phyloP scores from a whole-genome alignment of 805 yeast species.

The Candida succiphila region DNA sequence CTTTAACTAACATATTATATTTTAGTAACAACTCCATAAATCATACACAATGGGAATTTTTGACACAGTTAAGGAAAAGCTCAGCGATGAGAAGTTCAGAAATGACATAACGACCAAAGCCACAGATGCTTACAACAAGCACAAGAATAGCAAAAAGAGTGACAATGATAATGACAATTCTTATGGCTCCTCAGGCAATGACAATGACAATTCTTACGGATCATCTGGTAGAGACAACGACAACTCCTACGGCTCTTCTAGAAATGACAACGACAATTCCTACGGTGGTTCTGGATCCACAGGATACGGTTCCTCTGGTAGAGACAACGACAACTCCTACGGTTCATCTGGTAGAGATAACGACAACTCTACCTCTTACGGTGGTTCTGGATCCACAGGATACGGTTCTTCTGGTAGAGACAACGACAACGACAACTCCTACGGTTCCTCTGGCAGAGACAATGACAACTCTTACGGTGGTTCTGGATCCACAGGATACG shows the following conservation, averaged over 20 bases:
- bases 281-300: conserved; percentile 16
- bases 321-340: conserved; percentile 16
- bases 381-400: conserved; percentile 12
- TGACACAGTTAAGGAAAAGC: conserved; percentile 29
- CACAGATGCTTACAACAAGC: conserved; percentile 17
- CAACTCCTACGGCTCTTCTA: conserved; percentile 18
- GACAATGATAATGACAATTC: conserved; percentile 10
- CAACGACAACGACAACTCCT: conserved; percentile 13
- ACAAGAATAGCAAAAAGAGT: conserved; percentile 7
- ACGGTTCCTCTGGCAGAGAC: conserved; percentile 10
- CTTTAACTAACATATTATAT: neutral
- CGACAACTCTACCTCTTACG: conserved; percentile 16
- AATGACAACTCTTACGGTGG: conserved; percentile 20
- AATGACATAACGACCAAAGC: conserved; percentile 13
- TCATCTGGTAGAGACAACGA: conserved; percentile 8
- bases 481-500: conserved; percentile 22
- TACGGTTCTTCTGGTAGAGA: conserved; percentile 10
- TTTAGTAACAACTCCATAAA: no score
- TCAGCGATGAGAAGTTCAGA: conserved; percentile 15
- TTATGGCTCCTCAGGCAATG: conserved; percentile 14
- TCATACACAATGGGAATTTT: conserved; percentile 29
- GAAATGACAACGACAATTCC: conserved; percentile 15
- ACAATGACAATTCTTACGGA: conserved; percentile 18
- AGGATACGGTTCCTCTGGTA: conserved; percentile 13
- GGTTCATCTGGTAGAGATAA: conserved; percentile 12